Base-by-base conservation (phyloP, 352 stramenopile species). In the Globisporangium cystogenes region DNA sequence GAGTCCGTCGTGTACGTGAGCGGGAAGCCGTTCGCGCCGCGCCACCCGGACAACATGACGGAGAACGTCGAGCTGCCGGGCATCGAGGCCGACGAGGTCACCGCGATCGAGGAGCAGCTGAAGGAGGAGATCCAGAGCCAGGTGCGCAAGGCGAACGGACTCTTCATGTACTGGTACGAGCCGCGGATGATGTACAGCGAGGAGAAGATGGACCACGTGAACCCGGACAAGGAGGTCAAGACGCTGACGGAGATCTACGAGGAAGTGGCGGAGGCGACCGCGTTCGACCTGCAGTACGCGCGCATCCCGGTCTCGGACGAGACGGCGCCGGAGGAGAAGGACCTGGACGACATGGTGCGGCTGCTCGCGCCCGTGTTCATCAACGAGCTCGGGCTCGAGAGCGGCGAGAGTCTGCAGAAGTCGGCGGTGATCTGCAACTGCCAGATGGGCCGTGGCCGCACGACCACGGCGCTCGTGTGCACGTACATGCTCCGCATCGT, bases 1-100 rank as follows among this genome's bases (percentile, higher is more conserved):
- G 88, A 96, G 67, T 86, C 86, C n/a, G 74, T 97, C 12, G 76
- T 96, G n/a, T 97, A 95, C 61, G 87, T 96, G 15, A 76, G 65
- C 39, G 86, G 85, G 5, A 74, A 80, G 45, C 88, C 88, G 5
- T 97, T 92, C 55, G 88, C 89, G 46, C 72, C 96, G 43, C 88
- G 88, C 4, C 78, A 93, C 42, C 65, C 70, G 11, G 74, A 89
- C 29, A 76, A 93, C 55, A 53, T 95, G 33, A 86, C 93, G 62
- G 70, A 90, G 23, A 97, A 96, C 35, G 72, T 96, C 48, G 82
- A 92, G 48, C 96, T 93, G 29, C 84, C 86, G 4, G 84, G 83
- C 23, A 96, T 97, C 42, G 86, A 97, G 55, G 82, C 91, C 11
- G 81, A 95, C 53, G 85, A 95, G 59, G 90, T 97, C 37, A 72